Base-by-base conservation (phyloP, 768 basidiomycete species). In the Russula foetens region DNA sequence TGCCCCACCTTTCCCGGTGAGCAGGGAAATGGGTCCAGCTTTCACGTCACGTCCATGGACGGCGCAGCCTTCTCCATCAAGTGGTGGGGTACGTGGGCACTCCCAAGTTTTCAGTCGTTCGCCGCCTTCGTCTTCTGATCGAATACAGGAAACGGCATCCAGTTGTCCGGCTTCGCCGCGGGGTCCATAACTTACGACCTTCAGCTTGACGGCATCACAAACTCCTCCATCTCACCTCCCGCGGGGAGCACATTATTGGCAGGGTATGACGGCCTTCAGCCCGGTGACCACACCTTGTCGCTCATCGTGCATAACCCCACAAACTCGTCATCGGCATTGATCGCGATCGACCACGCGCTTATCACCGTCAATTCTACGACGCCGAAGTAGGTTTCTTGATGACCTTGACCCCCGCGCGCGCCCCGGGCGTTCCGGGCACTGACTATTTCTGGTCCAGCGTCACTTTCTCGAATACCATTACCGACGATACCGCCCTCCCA, bases 21-120 rank as follows among this genome's bases (percentile, higher is more conserved):
- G 54, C 70, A 73, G 44, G 85, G 83, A 15, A 75, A 72, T 43
- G 87, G 87, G 12, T 76, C 75, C 7, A 85, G 81, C 63, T 75
- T 73, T 28, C 88, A 90, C 67, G 74, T 81, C 58, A 90, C 88
- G n/a, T 77, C 79, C 9, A 73, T 69, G 58, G 69, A 86, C 67
- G 81, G 81, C 15, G 84, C 88, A 11, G 75, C 77, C 12, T 63
- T 90, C 11, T 71, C 76, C 48, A 67, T 90, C 50, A 69, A 68
- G 48, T 91, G 85, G 84, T 80, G 74, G 59, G 88, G 88, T 87
- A 67, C 62, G 79, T 75, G 11, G 3, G 55, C 39, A 39, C n/a
- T 12, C 46, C n/a, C n/a, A 14, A 15, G 21, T n/a, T 23, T 23
- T 38, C 4, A 5, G 7, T 24, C n/a, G 35, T 39, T 21, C 7